Base-by-base conservation (phyloP, 306 rosid species). In the Citrullus amarus region DNA sequence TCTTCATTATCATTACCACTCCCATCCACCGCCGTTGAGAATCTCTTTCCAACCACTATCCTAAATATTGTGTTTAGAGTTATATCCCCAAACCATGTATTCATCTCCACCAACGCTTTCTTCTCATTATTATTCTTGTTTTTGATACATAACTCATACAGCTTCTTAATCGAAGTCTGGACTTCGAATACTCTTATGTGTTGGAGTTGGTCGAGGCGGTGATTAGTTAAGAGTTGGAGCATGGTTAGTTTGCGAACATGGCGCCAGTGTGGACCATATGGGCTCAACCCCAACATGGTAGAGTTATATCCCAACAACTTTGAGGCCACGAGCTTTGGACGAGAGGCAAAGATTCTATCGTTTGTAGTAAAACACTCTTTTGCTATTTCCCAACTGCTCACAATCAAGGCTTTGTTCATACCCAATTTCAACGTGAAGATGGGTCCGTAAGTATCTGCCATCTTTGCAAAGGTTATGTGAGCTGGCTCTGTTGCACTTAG, bases 361-460 rank as follows among this genome's bases (percentile, higher is more conserved):
- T 81, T 83, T 11, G 81, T 83, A 4, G 95, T 86, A 68, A 86
- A 90, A n/a, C 87, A 84, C 69, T 90, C 90, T 36, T 81, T 88
- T 2, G 92, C 88, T 54, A 84, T 67, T 66, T 85, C 89, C 83
- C 80, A 77, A 13, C 57, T 75, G 28, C 85, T 88, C 2, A 90
- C 86, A 0, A 88, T 79, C 54, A 88, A 67, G 15, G 79, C 9
- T 66, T 83, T 14, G 5, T 41, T 5, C 18, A 15, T 1, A 65
- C 61, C 78, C 38, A 84, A 50, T 82, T 76, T 28, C 44, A 69
- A 5, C 4, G 16, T 25, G 39, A 80, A 84, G 53, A 86, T 3
- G 0, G 86, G 80, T 18, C 89, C 86, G 12, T 48, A 80, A 13
- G 77, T 38, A 5, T 84, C 87, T 0, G 87, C 87, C 82, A 81